Evolutionary conservation across 352 stramenopile species (phyloP).

Genomic region (Globisporangium cederbergense): DNA sequence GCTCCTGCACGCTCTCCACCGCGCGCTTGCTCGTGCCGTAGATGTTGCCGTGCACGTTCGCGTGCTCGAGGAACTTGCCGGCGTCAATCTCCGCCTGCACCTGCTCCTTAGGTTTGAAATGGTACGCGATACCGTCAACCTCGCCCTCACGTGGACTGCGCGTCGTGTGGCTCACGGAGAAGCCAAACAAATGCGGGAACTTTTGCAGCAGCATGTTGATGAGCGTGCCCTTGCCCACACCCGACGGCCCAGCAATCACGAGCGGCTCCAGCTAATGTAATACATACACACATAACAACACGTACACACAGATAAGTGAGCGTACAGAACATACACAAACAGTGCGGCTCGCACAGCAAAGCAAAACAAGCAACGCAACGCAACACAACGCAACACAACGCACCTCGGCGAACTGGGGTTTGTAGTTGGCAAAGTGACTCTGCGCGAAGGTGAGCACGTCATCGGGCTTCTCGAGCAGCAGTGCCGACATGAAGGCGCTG

Average conservation of each 20-base stretch:
- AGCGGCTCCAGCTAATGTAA: slow-evolving; percentile 64
- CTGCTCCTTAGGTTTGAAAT: slow-evolving; percentile 93
- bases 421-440: slow-evolving; percentile 76
- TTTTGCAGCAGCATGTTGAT: slow-evolving; percentile 90
- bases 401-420: slow-evolving; percentile 47
- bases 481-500: slow-evolving; percentile 81
- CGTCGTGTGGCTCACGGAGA: slow-evolving; percentile 98
- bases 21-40: slow-evolving; percentile 95
- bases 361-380: not conserved
- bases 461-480: slow-evolving; percentile 84
- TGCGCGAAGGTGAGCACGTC: slow-evolving; percentile 81
- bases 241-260: slow-evolving; percentile 89
- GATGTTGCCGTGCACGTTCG: slow-evolving; percentile 96
- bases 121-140: slow-evolving; percentile 95
- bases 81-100: slow-evolving; percentile 93
- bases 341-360: not conserved
- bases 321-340: not conserved
- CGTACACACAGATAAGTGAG: not conserved
- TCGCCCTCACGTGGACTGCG: slow-evolving; percentile 91
- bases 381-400: slow-evolving; percentile 11
- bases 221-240: slow-evolving; percentile 95
- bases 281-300: not conserved
- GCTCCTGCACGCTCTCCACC: slow-evolving; percentile 90
- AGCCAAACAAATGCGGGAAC: slow-evolving; percentile 89
- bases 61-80: slow-evolving; percentile 97